Conservation (phyloP, 2,329 filamentous ascomycete genomes). For the Talaromyces atroroseus region DNA sequence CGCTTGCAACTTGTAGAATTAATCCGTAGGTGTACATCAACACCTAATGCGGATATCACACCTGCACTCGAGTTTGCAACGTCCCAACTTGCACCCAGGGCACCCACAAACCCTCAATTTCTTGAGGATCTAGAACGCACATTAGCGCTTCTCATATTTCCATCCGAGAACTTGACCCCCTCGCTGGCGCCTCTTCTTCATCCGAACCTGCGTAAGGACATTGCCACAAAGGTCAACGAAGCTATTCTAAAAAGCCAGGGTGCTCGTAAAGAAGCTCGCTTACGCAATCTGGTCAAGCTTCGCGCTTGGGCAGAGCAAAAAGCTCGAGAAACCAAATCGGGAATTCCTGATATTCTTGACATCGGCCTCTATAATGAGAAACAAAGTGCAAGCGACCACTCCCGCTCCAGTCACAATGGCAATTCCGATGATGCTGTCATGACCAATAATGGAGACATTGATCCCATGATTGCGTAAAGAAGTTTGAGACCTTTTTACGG, state of each 20-base stretch:
- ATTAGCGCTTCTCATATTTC: conserved; percentile 86
- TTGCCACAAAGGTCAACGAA: conserved; percentile 86
- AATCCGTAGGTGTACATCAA: conserved; percentile 68
- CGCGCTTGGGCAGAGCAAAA: conserved; percentile 75
- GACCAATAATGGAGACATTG: conserved; percentile 37
- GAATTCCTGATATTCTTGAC: conserved; percentile 42
- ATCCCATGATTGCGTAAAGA: conserved; percentile 35
- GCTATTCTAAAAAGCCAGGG: conserved; percentile 73
- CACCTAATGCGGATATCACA: conserved; percentile 64
- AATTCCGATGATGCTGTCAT: conserved; percentile 35
- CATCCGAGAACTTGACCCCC: conserved; percentile 70
- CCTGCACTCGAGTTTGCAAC: conserved; percentile 83
- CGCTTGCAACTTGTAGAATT: conserved; percentile 90
- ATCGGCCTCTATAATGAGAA: conserved; percentile 38
- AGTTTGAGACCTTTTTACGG: not conserved
- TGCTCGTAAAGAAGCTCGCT: conserved; percentile 69
- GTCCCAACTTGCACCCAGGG: conserved; percentile 77
- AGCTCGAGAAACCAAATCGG: conserved; percentile 39
- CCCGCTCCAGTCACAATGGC: conserved; percentile 23
- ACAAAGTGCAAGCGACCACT: conserved; percentile 17
- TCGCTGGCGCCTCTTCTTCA: conserved; percentile 72
- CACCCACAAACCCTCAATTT: conserved; percentile 74
- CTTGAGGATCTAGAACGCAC: conserved; percentile 84
- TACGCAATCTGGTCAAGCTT: conserved; percentile 73
- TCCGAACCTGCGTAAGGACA: conserved; percentile 69